Conservation (phyloP, 2,329 filamentous ascomycete species). For the Aspergillus hortae region DNA sequence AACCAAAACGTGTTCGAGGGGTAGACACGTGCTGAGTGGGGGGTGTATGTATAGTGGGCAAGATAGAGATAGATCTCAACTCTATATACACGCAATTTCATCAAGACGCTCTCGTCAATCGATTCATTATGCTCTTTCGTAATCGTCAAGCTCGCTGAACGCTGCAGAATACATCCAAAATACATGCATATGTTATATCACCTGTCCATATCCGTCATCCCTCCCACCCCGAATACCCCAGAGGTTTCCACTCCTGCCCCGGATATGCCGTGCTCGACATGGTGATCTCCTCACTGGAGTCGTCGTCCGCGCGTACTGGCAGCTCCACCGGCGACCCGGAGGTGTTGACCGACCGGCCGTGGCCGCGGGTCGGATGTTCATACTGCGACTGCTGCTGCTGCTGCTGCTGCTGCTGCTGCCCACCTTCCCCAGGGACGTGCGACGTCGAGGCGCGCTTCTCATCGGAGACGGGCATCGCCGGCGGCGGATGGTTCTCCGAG, state of each 20-base stretch:
- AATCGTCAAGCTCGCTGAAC: background rate
- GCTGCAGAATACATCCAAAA: background rate
- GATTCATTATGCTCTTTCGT: background rate
- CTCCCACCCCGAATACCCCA: slow-evolving; percentile 18
- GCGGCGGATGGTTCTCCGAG: slow-evolving; percentile 3
- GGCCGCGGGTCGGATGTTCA: slow-evolving; percentile 20
- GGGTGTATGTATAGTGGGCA: background rate
- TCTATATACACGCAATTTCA: background rate
- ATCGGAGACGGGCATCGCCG: slow-evolving; percentile 1
- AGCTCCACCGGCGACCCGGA: slow-evolving; percentile 31
- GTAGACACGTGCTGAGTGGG: slow-evolving; percentile 33
- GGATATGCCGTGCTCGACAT: slow-evolving; percentile 50
- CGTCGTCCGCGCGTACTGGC: slow-evolving; percentile 28
- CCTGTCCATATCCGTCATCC: background rate
- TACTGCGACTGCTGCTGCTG: background rate
- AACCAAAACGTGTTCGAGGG: slow-evolving; percentile 88
- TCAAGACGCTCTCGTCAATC: no score
- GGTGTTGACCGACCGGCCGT: slow-evolving; percentile 19
- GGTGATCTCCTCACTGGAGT: slow-evolving; percentile 43
- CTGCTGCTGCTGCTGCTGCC: background rate
- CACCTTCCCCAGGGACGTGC: background rate
- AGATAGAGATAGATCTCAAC: background rate
- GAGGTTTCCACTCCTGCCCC: slow-evolving; percentile 46
- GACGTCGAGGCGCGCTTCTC: slow-evolving; percentile 7
- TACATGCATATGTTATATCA: background rate